phyloP scores from a whole-genome alignment of 805 yeast species.

The Suhomyces tanzawaensis region DNA sequence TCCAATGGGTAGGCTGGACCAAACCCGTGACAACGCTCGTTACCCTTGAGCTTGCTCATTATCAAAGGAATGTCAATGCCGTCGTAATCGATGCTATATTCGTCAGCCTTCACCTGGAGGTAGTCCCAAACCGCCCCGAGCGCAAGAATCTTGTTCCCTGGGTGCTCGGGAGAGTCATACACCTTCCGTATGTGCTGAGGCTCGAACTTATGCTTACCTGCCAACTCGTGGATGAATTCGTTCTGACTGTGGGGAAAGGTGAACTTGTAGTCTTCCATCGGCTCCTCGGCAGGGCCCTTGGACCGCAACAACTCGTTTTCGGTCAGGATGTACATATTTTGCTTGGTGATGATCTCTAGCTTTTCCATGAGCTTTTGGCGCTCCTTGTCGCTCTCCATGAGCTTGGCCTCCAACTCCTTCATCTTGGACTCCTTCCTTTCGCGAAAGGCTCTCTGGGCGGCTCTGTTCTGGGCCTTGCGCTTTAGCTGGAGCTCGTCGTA shows the following conservation, averaged over 20 bases:
- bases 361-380: constrained; percentile 46
- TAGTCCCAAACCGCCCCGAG: constrained; percentile 85
- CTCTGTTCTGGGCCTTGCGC: constrained; percentile 77
- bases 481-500: constrained; percentile 48
- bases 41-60: constrained; percentile 59
- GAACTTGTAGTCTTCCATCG: constrained; percentile 16
- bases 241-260: constrained; percentile 34
- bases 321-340: constrained; percentile 53
- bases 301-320: constrained; percentile 60
- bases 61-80: constrained; percentile 57
- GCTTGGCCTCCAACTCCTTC: constrained; percentile 61
- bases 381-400: constrained; percentile 56
- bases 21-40: constrained; percentile 73
- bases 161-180: constrained; percentile 35
- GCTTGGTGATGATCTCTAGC: constrained; percentile 50
- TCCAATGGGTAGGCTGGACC: constrained; percentile 66
- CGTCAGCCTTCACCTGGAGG: constrained; percentile 47
- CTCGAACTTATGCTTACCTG: constrained; percentile 25
- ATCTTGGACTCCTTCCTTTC: constrained; percentile 74
- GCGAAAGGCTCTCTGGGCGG: constrained; percentile 84
- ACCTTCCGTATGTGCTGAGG: constrained; percentile 25
- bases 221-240: constrained; percentile 32
- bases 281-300: constrained; percentile 12
- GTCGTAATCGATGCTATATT: constrained; percentile 41
- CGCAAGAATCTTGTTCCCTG: constrained; percentile 55